Evolutionary conservation across 768 basidiomycete species (phyloP), one percentile per base, ranked within the genome.

Genomic region (Hygrocybe coccinea): DNA sequence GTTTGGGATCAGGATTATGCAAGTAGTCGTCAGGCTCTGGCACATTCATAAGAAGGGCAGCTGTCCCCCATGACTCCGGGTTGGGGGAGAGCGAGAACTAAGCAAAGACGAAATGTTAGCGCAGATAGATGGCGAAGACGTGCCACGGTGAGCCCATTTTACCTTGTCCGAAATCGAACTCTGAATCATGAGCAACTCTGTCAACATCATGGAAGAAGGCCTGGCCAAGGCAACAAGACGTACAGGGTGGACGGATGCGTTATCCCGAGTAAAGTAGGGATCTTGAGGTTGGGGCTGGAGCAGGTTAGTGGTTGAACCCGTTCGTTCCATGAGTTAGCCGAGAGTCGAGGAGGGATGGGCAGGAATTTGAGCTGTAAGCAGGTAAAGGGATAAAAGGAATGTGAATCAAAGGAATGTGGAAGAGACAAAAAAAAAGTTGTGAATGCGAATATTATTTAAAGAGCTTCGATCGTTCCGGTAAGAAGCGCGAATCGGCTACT

Each of bases 11-110:
- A 0, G 86, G 86, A 59, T 80, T 82, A 62, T 87, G 86, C 2
- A 87, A 74, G 49, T 75, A 69, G 62, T 87, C 86, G 58, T 87
- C 85, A 0, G 78, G 73, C 53, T 87, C 85, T n/a, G 75, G 73
- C 0, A 62, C 63, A 38, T 74, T 72, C 58, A 78, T 64, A 25
- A 62, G 60, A n/a, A 81, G 64, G 2, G 79, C 72, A 6, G 19
- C 24, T 36, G 71, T 63, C 3, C 76, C 70, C 66, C 82, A 83
- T 73, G 79, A 71, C 24, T 74, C 73, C 1, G 79, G 76, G 19
- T 81, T 79, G 54, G 74, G 66, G 5, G 73, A 61, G 41, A 78
- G 61, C 15, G 75, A 74, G 54, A 66, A 77, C 76, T 78, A 24
- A 10, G 14, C 7, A 44, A 25, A 35, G 14, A 22, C 39, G 11